Evolutionary conservation across 345 rosid genomes (phyloP), one percentile per base, ranked within the genome.

Genomic region (Gossypium ekmanianum): DNA sequence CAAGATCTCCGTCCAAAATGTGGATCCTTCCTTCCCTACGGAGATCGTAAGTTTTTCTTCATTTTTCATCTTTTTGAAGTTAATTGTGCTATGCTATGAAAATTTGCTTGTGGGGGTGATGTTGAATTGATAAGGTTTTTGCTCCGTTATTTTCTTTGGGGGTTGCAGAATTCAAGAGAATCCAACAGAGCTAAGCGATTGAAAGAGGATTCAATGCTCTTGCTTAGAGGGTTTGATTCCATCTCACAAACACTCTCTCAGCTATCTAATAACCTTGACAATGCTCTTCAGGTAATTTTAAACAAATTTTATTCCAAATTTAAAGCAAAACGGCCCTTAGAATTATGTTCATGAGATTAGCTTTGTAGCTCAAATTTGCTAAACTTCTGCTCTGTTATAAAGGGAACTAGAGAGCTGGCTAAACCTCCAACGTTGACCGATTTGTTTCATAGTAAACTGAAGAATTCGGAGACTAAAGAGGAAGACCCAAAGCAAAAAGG

Each of bases 211-310:
- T 85, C 99, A 0, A 57, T 84, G 90, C 93, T 96, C 82, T 75
- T 96, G 82, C 84, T 90, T 39, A 86, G 85, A 85, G 99, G 98
- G 51, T 96, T 96, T 76, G 98, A 96, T 57, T 93, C 99, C 20
- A 72, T 93, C 24, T 79, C 91, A 17, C 89, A 86, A 18, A 80
- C 90, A n/a, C 84, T 93, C 44, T 93, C 97, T 76, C 90, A 80
- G 79, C 91, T 96, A 24, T 96, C 94, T 22, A 84, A 76, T 78
- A 92, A 92, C 74, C 85, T 95, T 29, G 94, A 87, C 56, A 87
- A 82, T n/a, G 94, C 98, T 75, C 94, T 96, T 79, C 97, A 87
- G 94, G 99, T 92, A 77, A 68, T 10, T 2, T 41, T 2, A 34
- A 47, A 1, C 65, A 61, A 61, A 34, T 26, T 59, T 7, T 56